Base-by-base conservation (phyloP, 2,329 filamentous ascomycete genomes). In the Thelonectria discophora region DNA sequence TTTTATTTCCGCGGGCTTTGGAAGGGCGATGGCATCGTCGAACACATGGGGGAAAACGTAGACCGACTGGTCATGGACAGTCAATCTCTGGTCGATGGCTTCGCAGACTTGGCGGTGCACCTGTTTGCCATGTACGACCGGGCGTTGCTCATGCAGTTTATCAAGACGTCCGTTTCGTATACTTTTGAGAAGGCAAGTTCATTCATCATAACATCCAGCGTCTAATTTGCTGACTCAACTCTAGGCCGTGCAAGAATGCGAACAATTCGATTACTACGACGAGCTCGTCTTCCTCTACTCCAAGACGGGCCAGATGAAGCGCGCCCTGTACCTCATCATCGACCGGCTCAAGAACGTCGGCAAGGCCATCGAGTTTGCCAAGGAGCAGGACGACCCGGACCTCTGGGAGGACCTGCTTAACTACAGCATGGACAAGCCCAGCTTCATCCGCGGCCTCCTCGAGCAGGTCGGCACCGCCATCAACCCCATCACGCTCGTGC, bases 381-480 rank as follows among this genome's bases (percentile, higher is more conserved):
- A 97, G 76, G 90, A 94, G 64, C 93, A 98, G 73, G 89, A 95
- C 65, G 94, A 97, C 70, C 88, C 90, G 0, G 94, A 97, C 69
- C 84, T 99, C 0, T 99, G 95, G 95, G 91, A 97, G 66, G 94
- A 98, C 72, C 83, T 99, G 8, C 86, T 99, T 6, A 88, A 94
- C 69, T 98, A 98, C 76, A 94, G 91, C 63, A 98, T 99, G 95
- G 93, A 97, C 78, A 97, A 97, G 73, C 95, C 95, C 1, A 88
- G 88, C 42, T 99, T 99, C 78, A 98, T 99, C 68, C 90, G 92
- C 12, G 94, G 92, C 0, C 81, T 99, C 3, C 86, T 99, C 0
- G 93, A 97, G 72, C 93, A 98, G 78, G 94, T 97, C 1, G 95
- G 95, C 37, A 98, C 94, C 1, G 88, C 93, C 1, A 95, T 99